Evolutionary conservation across 2,329 filamentous ascomycete species (phyloP), one percentile per base, ranked within the genome.

Genomic region (Leptodontidium sp.): DNA sequence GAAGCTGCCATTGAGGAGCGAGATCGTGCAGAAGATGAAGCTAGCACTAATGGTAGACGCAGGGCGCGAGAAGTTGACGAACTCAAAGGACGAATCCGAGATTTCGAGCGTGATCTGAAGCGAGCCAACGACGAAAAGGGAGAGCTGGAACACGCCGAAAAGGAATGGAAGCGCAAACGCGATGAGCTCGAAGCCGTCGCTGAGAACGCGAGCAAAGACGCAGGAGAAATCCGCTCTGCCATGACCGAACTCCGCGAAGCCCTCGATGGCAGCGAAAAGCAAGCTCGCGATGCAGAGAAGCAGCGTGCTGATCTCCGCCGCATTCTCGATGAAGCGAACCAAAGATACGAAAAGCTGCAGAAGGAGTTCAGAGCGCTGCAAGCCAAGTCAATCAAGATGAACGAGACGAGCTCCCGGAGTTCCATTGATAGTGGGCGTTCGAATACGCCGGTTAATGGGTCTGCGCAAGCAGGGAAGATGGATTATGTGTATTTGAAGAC

Each of bases 1-100:
- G 95, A 98, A 76, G 85, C 92, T 1, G 94, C 94, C 0, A 87
- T 97, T n/a, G 94, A 98, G 78, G 96, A 99, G 80, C 89, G 96
- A 21, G 96, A 99, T 78, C 89, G 93, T 2, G 90, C 94, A 1
- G 95, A 99, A 80, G 94, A 98, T 71, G 94, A 98, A 81, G 90
- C 93, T 2, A 93, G 89, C 75, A 91, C 90, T 0, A 86, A 92
- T 61, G 92, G 91, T 14, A 87, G 95, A 64, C 88, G 92, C 53
- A 90, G 91, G 70, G 88, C 92, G 7, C 86, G 94, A 59, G 96
- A 98, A 82, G 85, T 93, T 2, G 96, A 98, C 78, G 95, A 98
- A 74, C 83, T 97, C 49, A 93, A 91, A 79, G 85, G 85, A 62
- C 92, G 90, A 80, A 85, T 94, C 12, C 89, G 93, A 7, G 94